Conservation (phyloP, 2,329 filamentous ascomycete species). For the Cryphonectria radicalis region DNA sequence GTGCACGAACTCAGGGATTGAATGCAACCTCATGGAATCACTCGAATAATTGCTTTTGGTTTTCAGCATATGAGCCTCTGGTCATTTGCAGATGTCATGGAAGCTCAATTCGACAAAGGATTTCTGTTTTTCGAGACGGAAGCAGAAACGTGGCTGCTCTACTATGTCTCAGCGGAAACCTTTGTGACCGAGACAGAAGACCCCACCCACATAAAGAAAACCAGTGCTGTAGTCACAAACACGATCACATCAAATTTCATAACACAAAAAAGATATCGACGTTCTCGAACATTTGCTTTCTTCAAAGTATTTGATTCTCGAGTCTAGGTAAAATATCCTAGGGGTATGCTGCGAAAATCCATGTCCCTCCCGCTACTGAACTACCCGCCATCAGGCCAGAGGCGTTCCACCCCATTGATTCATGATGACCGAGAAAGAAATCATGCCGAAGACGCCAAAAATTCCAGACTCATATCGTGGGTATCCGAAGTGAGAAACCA, state of each 20-base stretch:
- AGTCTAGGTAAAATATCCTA: constrained; percentile 37
- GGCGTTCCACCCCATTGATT: background rate
- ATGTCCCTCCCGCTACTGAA: constrained; percentile 1
- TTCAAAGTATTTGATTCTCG: constrained; percentile 31
- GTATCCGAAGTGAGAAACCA: constrained; percentile 10
- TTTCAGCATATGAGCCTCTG: background rate
- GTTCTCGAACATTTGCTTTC: constrained; percentile 20
- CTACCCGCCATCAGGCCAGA: background rate
- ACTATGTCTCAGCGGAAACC: background rate
- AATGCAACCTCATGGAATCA: background rate
- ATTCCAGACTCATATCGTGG: constrained; percentile 16
- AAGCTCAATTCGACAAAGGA: background rate
- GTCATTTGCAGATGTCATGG: background rate
- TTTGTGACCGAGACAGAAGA: no score
- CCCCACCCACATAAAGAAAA: no score
- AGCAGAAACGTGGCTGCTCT: background rate
- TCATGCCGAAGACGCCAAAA: constrained; percentile 23
- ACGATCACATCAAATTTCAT: no score
- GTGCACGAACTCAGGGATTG: background rate
- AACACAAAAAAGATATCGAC: background rate
- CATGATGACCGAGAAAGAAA: constrained; percentile 7
- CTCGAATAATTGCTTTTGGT: background rate
- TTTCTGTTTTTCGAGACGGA: background rate
- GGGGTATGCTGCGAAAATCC: constrained; percentile 36
- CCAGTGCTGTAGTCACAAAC: background rate